These are phyloP conservation scores for Selenicereus undatus DNA, from an alignment of 148 eudicot species.

Conservation along the genomic window DNA sequence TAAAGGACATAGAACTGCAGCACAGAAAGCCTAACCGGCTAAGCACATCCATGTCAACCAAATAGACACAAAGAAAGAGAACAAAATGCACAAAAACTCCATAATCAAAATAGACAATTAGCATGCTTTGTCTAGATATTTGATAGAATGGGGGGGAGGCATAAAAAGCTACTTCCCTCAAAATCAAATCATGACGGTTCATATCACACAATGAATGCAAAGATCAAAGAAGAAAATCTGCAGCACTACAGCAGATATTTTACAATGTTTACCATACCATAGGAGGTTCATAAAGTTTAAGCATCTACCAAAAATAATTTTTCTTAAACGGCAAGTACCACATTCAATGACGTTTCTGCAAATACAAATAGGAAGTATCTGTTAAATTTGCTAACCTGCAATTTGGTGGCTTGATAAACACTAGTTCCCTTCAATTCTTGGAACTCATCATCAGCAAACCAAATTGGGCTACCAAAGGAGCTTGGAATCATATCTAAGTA, in stretches of 20 bases:
- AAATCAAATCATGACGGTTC: neutral
- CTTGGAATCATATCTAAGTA: slow-evolving; percentile 87
- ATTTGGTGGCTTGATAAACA: slow-evolving; percentile 56
- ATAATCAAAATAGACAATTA: neutral
- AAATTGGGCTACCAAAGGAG: slow-evolving; percentile 76
- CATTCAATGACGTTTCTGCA: neutral
- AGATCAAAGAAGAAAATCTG: too few relatives aligned
- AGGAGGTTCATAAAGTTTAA: neutral
- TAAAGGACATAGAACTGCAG: slow-evolving; percentile 20
- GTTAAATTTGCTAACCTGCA: slow-evolving; percentile 52
- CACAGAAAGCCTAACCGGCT: neutral
- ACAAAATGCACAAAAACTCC: neutral
- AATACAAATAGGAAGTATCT: neutral
- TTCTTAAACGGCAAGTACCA: neutral
- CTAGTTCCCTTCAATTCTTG: slow-evolving; percentile 80
- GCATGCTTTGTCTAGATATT: neutral
- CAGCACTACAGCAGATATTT: too few relatives aligned
- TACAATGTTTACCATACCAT: too few relatives aligned
- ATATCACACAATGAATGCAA: too few relatives aligned
- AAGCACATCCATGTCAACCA: neutral
- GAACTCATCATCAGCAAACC: slow-evolving; percentile 85
- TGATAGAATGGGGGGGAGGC: neutral
- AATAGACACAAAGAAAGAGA: neutral
- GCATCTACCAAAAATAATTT: neutral
- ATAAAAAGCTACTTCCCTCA: neutral